Conservation (phyloP, 768 basidiomycete genomes). For the Crepidotus variabilis region DNA sequence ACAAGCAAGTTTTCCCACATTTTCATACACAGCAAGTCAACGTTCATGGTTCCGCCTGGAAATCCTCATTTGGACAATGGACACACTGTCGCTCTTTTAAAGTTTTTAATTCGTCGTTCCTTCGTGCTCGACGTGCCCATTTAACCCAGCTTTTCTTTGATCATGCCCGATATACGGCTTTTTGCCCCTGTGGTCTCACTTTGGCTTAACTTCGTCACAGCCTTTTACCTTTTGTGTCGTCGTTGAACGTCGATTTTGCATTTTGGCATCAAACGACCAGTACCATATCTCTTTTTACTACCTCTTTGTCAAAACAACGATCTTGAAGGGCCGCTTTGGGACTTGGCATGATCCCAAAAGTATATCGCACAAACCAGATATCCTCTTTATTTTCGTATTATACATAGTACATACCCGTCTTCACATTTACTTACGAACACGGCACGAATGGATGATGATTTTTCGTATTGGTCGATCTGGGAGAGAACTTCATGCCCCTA, state of each 20-base stretch:
- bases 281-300: no score
- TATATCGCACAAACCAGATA: conserved; percentile 2
- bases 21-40: not conserved
- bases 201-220: no score
- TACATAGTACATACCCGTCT: conserved; percentile 4
- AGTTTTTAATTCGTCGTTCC: not conserved
- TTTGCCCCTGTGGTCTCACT: no score
- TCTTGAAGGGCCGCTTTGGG: not conserved
- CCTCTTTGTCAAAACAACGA: not conserved
- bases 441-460: not conserved
- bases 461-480: not conserved
- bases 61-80: not conserved
- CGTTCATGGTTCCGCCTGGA: not conserved
- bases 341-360: not conserved
- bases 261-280: no score
- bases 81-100: not conserved
- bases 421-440: not conserved
- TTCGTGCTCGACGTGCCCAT: not conserved
- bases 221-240: no score
- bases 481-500: not conserved
- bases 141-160: not conserved
- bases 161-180: no score
- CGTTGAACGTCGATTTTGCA: no score
- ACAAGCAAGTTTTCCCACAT: not conserved
- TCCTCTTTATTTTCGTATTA: conserved; percentile 15